Evolutionary conservation across 2,329 filamentous ascomycete genomes (phyloP).

Genomic region (Thielaviopsis punctulata): DNA sequence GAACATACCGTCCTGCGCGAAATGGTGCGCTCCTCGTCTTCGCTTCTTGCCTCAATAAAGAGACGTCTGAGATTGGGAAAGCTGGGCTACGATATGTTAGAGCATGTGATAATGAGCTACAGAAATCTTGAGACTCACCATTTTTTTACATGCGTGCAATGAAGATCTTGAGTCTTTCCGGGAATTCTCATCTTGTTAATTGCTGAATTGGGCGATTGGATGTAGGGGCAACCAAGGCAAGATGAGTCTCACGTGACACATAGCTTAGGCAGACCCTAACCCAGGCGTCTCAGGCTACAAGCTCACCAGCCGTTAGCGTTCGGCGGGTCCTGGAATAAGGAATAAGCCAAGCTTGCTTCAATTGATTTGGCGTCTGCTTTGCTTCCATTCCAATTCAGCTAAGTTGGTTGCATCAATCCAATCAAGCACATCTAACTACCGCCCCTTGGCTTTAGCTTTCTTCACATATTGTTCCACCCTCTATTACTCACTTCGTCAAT

Average conservation of each 20-base stretch:
- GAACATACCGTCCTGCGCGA: conserved; percentile 71
- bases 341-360: background rate
- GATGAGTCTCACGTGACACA: background rate
- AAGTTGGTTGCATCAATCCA: too few species aligned
- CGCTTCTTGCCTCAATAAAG: conserved; percentile 84
- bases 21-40: conserved; percentile 86
- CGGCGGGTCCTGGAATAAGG: background rate
- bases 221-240: background rate
- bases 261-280: background rate
- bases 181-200: background rate
- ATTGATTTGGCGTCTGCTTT: background rate
- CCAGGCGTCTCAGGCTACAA: background rate
- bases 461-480: background rate
- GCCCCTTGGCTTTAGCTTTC: background rate
- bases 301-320: background rate
- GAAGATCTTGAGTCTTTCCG: too few species aligned
- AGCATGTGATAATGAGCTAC: background rate
- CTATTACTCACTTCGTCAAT: background rate
- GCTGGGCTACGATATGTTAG: conserved; percentile 40
- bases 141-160: background rate
- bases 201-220: background rate
- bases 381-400: too few species aligned
- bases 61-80: conserved; percentile 89
- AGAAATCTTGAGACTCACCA: background rate
- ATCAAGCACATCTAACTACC: background rate